A percentile compares a stretch with the other conserved stretches of the same genome.
phyloP scores from a whole-genome alignment of 306 rosid genomes.

The Citrullus colocynthis region DNA sequence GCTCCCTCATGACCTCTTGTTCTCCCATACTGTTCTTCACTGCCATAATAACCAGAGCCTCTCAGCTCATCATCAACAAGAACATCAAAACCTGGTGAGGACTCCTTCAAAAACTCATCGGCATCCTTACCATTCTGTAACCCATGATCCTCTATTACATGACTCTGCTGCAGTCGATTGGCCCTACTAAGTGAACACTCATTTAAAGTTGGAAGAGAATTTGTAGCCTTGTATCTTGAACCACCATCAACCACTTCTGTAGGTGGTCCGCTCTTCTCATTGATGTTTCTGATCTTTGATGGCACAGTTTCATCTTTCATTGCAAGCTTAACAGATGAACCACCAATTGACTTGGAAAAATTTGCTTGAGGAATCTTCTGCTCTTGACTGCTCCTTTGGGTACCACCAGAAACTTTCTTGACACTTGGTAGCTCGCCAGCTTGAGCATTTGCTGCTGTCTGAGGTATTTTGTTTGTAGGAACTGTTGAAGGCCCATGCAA shows the following conservation, averaged over 20 bases:
- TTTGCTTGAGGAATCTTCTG: constrained; percentile 36
- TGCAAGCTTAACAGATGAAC: constrained; percentile 29
- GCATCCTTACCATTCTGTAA: constrained; percentile 74
- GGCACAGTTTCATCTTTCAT: constrained; percentile 31
- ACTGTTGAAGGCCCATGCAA: constrained; percentile 50
- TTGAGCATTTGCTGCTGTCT: constrained; percentile 22
- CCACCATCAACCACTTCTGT: constrained; percentile 34
- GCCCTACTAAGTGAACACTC: constrained; percentile 29
- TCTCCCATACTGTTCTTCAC: constrained; percentile 65
- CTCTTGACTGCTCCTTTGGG: constrained; percentile 40
- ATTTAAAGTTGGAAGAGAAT: constrained; percentile 26
- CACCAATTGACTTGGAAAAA: constrained; percentile 23
- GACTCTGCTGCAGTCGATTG: constrained; percentile 35
- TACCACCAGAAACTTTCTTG: constrained; percentile 43
- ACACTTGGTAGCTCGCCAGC: constrained; percentile 29
- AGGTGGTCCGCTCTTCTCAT: constrained; percentile 28
- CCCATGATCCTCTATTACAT: constrained; percentile 47
- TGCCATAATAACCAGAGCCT: constrained; percentile 60
- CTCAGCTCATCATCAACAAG: constrained; percentile 90
- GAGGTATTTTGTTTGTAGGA: constrained; percentile 37
- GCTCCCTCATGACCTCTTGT: constrained; percentile 57
- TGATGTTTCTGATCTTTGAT: constrained; percentile 26
- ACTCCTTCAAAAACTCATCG: constrained; percentile 80
- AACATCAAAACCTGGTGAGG: constrained; percentile 99
- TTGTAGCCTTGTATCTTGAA: constrained; percentile 28